Percentiles rank a stretch among this genome's conserved stretches.
These are phyloP conservation scores for Candida gorgasii DNA, from an alignment of 805 yeast genomes.

Conservation along the genomic window DNA sequence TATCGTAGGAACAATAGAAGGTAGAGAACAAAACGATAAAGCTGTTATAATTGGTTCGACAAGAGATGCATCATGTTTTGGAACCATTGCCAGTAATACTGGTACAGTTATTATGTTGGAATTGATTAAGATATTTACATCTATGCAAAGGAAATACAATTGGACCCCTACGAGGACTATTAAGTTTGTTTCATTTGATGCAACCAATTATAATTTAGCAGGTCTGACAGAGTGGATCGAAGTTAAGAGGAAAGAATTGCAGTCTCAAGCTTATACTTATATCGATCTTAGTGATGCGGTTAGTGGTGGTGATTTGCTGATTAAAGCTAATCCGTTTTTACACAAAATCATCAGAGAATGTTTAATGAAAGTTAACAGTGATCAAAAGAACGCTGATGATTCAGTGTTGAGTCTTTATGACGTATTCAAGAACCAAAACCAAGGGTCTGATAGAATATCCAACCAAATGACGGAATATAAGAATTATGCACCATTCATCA, in stretches of 20 bases:
- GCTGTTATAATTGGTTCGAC: slow-evolving; percentile 81
- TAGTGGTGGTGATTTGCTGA: slow-evolving; percentile 51
- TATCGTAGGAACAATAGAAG: slow-evolving; percentile 72
- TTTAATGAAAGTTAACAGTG: slow-evolving; percentile 29
- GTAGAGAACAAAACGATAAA: slow-evolving; percentile 74
- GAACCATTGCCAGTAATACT: slow-evolving; percentile 70
- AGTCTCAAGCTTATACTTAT: slow-evolving; percentile 64
- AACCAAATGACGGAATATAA: slow-evolving; percentile 46
- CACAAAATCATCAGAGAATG: slow-evolving; percentile 47
- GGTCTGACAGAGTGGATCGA: slow-evolving; percentile 84
- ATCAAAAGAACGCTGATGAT: slow-evolving; percentile 9
- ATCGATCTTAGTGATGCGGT: slow-evolving; percentile 73
- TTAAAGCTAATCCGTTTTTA: slow-evolving; percentile 67
- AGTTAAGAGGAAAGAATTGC: slow-evolving; percentile 50
- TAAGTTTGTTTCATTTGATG: slow-evolving; percentile 84
- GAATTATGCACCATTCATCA: slow-evolving; percentile 68
- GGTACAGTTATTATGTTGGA: slow-evolving; percentile 76
- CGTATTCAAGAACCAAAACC: slow-evolving; percentile 23
- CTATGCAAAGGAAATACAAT: slow-evolving; percentile 59
- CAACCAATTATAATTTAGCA: slow-evolving; percentile 73
- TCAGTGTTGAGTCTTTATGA: slow-evolving; percentile 24
- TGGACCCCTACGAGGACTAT: slow-evolving; percentile 87
- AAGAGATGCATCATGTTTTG: slow-evolving; percentile 74
- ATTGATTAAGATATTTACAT: slow-evolving; percentile 64
- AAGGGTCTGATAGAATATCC: slow-evolving; percentile 27